Conservation (phyloP, 345 rosid genomes). For the Raphanus raphanistrum region DNA sequence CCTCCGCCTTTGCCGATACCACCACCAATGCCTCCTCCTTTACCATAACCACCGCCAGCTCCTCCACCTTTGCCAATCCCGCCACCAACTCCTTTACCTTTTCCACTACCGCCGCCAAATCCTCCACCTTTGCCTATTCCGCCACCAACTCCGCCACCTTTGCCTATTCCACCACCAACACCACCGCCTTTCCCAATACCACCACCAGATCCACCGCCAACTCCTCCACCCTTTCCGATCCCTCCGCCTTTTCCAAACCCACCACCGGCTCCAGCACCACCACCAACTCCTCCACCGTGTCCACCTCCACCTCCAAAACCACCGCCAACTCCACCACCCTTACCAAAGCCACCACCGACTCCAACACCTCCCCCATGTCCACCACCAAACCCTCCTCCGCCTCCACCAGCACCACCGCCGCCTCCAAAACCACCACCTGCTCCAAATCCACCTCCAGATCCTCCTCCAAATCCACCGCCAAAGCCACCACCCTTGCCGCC, state of each 20-base stretch:
- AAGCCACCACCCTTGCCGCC: constrained; percentile 43
- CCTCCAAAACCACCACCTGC: constrained; percentile 40
- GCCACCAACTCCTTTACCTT: constrained; percentile 12
- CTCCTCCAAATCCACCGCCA: constrained; percentile 47
- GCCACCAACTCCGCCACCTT: neutral
- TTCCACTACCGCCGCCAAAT: neutral
- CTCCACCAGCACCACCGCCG: constrained; percentile 39
- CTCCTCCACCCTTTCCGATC: constrained; percentile 18
- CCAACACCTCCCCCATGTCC: constrained; percentile 48
- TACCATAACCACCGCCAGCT: neutral
- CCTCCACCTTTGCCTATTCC: neutral
- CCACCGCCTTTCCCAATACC: neutral
- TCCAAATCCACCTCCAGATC: constrained; percentile 40
- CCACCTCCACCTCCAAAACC: constrained; percentile 46
- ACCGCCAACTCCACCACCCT: constrained; percentile 45
- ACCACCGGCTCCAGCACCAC: constrained; percentile 31
- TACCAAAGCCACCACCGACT: constrained; percentile 30
- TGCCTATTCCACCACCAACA: neutral
- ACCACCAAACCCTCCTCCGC: constrained; percentile 43
- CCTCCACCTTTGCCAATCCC: constrained; percentile 8
- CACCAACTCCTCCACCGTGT: constrained; percentile 37
- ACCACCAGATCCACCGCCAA: constrained; percentile 20
- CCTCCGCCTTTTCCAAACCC: constrained; percentile 33
- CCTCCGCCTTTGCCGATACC: constrained; percentile 11
- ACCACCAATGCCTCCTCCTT: neutral